A percentile compares a stretch with the other conserved stretches of the same genome.
Evolutionary conservation across 73 alveolate species (phyloP).

Genomic region (Paraurostyla sp.): DNA sequence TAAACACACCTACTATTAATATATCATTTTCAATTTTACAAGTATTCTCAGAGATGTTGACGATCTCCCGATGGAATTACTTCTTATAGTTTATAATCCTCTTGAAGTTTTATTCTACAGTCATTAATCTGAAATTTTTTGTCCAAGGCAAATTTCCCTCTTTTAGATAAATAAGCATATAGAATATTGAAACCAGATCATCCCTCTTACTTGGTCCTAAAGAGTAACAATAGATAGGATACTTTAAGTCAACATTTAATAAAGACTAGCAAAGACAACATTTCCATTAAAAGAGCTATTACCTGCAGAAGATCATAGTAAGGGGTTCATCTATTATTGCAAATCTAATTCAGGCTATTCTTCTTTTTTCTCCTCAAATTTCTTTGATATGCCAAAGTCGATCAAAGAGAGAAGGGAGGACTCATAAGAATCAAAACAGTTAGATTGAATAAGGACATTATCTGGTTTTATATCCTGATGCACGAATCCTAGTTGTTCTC

Average conservation of each 20-base stretch:
- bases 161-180: slow-evolving; percentile 8
- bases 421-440: not conserved
- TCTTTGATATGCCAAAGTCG: not conserved
- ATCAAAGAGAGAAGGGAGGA: not conserved
- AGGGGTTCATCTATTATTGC: too few species aligned
- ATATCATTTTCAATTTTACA: not conserved
- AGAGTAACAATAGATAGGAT: not conserved
- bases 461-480: slow-evolving; percentile 10
- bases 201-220: not conserved
- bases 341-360: not conserved
- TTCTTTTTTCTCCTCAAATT: not conserved
- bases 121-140: not conserved
- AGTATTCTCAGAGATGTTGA: not conserved
- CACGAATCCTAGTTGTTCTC: not conserved
- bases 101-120: not conserved
- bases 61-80: not conserved
- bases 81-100: not conserved
- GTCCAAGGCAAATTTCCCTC: slow-evolving; percentile 19
- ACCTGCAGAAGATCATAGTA: too few species aligned
- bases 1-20: not conserved
- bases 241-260: not conserved
- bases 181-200: not conserved
- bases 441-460: not conserved
- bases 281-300: not conserved
- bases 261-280: not conserved